A percentile compares a stretch with the other conserved stretches of the same genome.
These are phyloP conservation scores for Psilocybe tampanensis DNA, from an alignment of 768 basidiomycete genomes.

Conservation along the genomic window DNA sequence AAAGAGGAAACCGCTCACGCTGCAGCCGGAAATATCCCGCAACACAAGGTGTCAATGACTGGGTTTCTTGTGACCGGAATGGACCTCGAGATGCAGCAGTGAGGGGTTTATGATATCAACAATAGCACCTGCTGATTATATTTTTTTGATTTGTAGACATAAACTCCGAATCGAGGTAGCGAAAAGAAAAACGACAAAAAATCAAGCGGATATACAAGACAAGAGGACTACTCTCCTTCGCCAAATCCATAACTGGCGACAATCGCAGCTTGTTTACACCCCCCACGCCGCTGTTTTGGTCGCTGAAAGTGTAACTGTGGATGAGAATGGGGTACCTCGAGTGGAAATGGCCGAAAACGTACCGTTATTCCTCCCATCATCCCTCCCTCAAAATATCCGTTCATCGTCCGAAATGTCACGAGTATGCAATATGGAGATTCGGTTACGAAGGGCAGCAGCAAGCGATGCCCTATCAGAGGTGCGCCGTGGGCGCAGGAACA, in stretches of 20 bases:
- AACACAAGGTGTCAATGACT: conserved; percentile 1
- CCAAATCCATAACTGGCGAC: conserved; percentile 11
- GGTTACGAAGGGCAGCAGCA: conserved; percentile 19
- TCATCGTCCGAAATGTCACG: neutral
- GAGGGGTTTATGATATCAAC: neutral
- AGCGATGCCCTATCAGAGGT: conserved; percentile 22
- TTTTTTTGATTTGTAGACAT: neutral
- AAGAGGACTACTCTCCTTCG: conserved; percentile 1
- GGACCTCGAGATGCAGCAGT: conserved; percentile 18
- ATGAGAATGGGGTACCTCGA: neutral
- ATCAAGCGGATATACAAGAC: conserved; percentile 15
- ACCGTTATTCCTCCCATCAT: conserved; percentile 5
- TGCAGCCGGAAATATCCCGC: neutral
- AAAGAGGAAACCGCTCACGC: conserved; percentile 5
- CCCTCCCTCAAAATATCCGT: neutral
- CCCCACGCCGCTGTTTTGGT: conserved; percentile 7
- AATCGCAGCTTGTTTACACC: conserved; percentile 14
- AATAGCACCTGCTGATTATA: neutral
- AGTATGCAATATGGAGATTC: conserved; percentile 12
- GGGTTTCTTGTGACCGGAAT: conserved; percentile 11
- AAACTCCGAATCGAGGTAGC: neutral
- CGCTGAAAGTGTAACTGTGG: neutral
- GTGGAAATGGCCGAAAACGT: neutral
- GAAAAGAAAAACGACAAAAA: neutral
- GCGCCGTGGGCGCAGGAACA: conserved; percentile 13